phyloP scores from a whole-genome alignment of 805 yeast species.

The Yamadazyma sp. region DNA sequence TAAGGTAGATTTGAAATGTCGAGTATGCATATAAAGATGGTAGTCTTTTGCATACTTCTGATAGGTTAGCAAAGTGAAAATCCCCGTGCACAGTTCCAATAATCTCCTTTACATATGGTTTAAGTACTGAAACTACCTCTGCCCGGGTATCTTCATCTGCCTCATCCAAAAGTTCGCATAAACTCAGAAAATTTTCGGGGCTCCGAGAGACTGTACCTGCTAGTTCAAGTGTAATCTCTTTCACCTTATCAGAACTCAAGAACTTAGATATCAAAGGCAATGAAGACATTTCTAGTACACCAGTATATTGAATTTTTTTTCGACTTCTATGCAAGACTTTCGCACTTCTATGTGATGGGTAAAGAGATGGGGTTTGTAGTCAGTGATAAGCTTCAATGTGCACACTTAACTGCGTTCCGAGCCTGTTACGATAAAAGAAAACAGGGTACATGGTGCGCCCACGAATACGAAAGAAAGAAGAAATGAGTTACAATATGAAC shows the following conservation, averaged over 20 bases:
- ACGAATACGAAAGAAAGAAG: too few relatives aligned
- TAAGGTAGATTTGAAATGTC: conserved; percentile 2
- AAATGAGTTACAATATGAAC: too few relatives aligned
- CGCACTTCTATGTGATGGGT: conserved; percentile 2
- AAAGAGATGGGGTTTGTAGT: too few relatives aligned
- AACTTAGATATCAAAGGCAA: conserved; percentile 25
- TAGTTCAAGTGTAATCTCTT: conserved; percentile 22
- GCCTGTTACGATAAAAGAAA: too few relatives aligned
- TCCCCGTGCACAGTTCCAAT: conserved; percentile 5
- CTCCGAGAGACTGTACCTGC: conserved; percentile 19
- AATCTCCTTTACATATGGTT: conserved; percentile 9
- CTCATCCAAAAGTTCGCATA: conserved; percentile 28
- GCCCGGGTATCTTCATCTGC: conserved; percentile 15
- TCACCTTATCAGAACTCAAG: conserved; percentile 21
- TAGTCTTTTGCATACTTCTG: conserved; percentile 17
- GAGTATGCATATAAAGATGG: conserved; percentile 19
- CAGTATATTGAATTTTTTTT: conserved; percentile 10
- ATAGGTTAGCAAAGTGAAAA: conserved; percentile 12
- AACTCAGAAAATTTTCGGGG: conserved; percentile 21
- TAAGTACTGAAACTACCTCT: conserved; percentile 1
- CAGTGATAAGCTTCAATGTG: too few relatives aligned
- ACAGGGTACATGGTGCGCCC: too few relatives aligned
- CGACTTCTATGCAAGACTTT: conserved; percentile 6
- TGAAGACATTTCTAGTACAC: too few relatives aligned
- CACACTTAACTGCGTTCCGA: too few relatives aligned